phyloP scores from a whole-genome alignment of 75 land plant genomes.

The Azolla pinnata region DNA sequence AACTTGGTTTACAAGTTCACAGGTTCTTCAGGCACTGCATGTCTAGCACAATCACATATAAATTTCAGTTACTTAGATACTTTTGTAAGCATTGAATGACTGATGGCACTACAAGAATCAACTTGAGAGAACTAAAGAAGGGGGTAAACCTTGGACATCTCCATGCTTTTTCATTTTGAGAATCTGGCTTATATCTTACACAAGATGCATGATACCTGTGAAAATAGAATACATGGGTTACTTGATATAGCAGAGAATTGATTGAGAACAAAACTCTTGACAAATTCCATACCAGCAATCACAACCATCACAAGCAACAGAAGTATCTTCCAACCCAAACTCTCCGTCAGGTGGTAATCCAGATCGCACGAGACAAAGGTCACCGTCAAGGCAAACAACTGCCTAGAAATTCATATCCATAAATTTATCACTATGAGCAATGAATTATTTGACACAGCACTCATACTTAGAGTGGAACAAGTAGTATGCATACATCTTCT shows the following conservation, averaged over 20 bases:
- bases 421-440: neutral
- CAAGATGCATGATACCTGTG: constrained; percentile 94
- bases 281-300: constrained; percentile 61
- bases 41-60: no score
- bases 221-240: constrained; percentile 8
- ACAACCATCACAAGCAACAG: constrained; percentile 97
- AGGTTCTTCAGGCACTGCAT: no score
- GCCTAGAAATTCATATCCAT: constrained; percentile 38
- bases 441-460: neutral
- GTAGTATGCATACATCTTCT: constrained; percentile 60
- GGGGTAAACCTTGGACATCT: constrained; percentile 73
- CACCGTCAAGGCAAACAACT: constrained; percentile 86
- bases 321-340: constrained; percentile 54
- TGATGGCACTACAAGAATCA: no score
- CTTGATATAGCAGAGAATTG: constrained; percentile 6
- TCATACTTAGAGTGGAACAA: neutral
- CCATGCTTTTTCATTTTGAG: constrained; percentile 57
- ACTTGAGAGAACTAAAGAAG: no score
- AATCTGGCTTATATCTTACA: constrained; percentile 74
- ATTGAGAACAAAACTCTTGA: neutral
- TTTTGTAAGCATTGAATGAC: no score
- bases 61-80: no score
- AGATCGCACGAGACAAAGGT: constrained; percentile 65
- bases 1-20: no score
- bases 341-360: constrained; percentile 37